Percentiles rank a stretch among this genome's conserved stretches.
These are phyloP conservation scores for Kurtzmaniella quercitrusa DNA, from an alignment of 1,139 yeast species.

Conservation along the genomic window DNA sequence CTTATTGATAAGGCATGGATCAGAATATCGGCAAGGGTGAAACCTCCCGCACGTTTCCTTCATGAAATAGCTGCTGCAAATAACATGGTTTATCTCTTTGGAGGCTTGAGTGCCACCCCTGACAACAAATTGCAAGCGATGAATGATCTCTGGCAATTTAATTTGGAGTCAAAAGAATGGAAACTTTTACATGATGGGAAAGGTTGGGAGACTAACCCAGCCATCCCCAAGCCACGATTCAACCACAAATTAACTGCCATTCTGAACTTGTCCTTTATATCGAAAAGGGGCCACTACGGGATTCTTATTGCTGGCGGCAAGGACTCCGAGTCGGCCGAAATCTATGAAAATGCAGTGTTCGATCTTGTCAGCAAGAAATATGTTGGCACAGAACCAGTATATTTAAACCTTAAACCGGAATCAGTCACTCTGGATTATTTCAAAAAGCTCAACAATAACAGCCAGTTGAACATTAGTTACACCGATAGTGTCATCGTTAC, in stretches of 20 bases:
- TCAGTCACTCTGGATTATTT: slow-evolving; percentile 14
- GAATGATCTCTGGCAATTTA: slow-evolving; percentile 67
- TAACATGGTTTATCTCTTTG: slow-evolving; percentile 53
- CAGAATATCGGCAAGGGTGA: slow-evolving; percentile 24
- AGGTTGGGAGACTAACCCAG: slow-evolving; percentile 19
- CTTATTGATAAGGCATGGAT: slow-evolving; percentile 57
- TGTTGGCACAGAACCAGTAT: slow-evolving; percentile 30
- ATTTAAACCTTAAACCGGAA: not conserved
- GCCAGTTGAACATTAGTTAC: slow-evolving; percentile 28
- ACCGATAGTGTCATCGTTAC: slow-evolving; percentile 31
- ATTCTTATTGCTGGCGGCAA: slow-evolving; percentile 61
- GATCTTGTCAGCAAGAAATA: slow-evolving; percentile 49
- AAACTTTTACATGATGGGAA: slow-evolving; percentile 41
- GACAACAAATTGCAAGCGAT: slow-evolving; percentile 35
- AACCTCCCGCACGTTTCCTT: slow-evolving; percentile 54
- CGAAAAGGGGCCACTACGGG: slow-evolving; percentile 49
- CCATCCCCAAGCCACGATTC: slow-evolving; percentile 42
- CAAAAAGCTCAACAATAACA: slow-evolving; percentile 17
- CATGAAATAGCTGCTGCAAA: slow-evolving; percentile 53
- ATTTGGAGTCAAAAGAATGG: slow-evolving; percentile 52
- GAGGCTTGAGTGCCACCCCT: slow-evolving; percentile 47
- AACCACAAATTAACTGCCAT: slow-evolving; percentile 50
- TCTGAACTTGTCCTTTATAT: slow-evolving; percentile 37
- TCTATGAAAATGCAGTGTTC: slow-evolving; percentile 45
- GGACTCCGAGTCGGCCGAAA: slow-evolving; percentile 36